Percentiles rank a stretch among this genome's conserved stretches.
These are phyloP conservation scores for Aspergillus ustus DNA, from an alignment of 2,329 filamentous ascomycete genomes.

Conservation along the genomic window DNA sequence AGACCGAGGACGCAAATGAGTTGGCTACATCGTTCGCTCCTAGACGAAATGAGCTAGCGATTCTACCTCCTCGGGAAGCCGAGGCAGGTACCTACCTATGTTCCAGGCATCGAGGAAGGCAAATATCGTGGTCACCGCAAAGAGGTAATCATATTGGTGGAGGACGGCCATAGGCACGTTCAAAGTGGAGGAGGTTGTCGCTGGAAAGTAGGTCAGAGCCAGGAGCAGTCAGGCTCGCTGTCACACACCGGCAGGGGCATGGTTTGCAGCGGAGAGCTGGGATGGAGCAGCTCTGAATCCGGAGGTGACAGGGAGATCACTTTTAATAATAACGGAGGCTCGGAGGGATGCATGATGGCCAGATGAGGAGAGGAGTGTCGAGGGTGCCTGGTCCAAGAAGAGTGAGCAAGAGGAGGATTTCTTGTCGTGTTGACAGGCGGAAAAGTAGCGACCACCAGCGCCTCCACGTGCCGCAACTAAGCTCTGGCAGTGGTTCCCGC, in stretches of 20 bases:
- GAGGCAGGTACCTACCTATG: conserved; percentile 4
- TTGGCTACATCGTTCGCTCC: conserved; percentile 53
- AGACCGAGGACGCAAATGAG: conserved; percentile 56
- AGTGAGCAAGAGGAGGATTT: background rate
- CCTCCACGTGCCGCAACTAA: background rate
- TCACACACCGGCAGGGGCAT: background rate
- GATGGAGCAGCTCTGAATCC: background rate
- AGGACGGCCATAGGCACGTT: conserved; percentile 11
- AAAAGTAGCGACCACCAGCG: background rate
- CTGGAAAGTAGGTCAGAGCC: background rate
- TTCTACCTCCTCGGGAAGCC: background rate
- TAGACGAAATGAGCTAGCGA: background rate
- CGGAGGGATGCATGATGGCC: background rate
- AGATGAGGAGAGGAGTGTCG: background rate
- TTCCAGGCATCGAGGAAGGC: conserved; percentile 15
- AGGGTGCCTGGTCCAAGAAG: background rate
- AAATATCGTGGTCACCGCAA: conserved; percentile 13
- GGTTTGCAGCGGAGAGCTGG: background rate
- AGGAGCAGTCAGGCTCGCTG: background rate
- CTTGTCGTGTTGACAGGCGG: background rate
- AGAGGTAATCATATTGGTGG: conserved; percentile 17
- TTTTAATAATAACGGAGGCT: background rate
- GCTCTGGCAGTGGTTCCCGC: background rate
- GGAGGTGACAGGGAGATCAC: background rate
- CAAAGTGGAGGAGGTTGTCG: background rate